A percentile compares a stretch with the other conserved stretches of the same genome.
These are phyloP conservation scores for Helotiales sp. DNA, from an alignment of 2,329 filamentous ascomycete species.

Conservation along the genomic window DNA sequence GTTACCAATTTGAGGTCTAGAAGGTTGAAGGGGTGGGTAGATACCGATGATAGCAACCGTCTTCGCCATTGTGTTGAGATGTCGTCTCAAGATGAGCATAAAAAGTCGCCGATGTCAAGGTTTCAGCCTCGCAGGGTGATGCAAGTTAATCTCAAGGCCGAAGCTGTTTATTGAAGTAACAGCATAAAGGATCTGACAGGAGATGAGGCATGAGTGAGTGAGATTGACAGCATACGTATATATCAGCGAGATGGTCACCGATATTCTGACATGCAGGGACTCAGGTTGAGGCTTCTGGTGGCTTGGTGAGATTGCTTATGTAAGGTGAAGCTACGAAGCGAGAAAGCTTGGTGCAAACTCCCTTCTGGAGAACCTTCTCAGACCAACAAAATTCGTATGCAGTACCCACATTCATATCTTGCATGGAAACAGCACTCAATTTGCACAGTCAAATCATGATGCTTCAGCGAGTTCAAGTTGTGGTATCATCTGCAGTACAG, in stretches of 20 bases:
- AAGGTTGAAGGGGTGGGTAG: neutral
- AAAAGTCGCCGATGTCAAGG: neutral
- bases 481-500: too few relatives aligned
- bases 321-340: neutral
- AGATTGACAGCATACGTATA: neutral
- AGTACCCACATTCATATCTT: too few relatives aligned
- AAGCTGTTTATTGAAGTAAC: neutral
- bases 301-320: neutral
- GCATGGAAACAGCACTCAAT: too few relatives aligned
- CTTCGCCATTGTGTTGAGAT: constrained; percentile 16
- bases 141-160: neutral
- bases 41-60: constrained; percentile 32
- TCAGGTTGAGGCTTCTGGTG: neutral
- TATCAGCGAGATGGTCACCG: neutral
- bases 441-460: too few relatives aligned
- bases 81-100: neutral
- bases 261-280: constrained; percentile 1
- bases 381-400: too few relatives aligned
- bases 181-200: neutral
- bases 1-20: neutral
- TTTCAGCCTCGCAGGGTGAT: neutral
- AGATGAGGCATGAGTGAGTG: neutral
- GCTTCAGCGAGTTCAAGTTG: too few relatives aligned
- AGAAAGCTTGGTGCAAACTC: too few relatives aligned
- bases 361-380: too few relatives aligned